Percentiles rank a stretch among this genome's conserved stretches.
phyloP scores from a whole-genome alignment of 495 filamentous ascomycete genomes.

The Aspergillus incahuasiensis region DNA sequence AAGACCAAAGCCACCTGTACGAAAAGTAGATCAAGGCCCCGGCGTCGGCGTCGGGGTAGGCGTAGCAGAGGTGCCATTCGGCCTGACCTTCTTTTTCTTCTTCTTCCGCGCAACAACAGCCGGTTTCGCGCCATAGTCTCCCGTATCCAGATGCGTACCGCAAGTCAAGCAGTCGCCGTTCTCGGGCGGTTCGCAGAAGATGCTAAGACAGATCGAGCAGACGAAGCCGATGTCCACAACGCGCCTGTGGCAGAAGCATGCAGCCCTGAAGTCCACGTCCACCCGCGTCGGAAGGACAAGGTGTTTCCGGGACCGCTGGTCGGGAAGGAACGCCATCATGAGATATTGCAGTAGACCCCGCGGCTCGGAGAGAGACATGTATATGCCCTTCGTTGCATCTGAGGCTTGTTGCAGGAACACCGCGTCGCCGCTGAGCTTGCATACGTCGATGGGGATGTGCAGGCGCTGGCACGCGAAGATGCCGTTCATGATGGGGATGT shows the following conservation, averaged over 20 bases:
- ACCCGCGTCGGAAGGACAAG: conserved; percentile 76
- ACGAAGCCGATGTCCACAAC: conserved; percentile 93
- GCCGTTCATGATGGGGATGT: conserved; percentile 96
- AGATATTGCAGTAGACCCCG: conserved; percentile 78
- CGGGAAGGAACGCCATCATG: conserved; percentile 90
- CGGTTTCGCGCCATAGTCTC: conserved; percentile 68
- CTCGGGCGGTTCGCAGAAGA: conserved; percentile 62
- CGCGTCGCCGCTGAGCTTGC: conserved; percentile 75
- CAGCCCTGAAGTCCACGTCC: conserved; percentile 90
- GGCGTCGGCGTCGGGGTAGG: conserved; percentile 43
- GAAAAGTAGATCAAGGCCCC: conserved; percentile 25
- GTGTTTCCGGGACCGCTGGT: conserved; percentile 59
- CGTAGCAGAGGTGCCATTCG: conserved; percentile 38
- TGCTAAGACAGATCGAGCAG: conserved; percentile 92
- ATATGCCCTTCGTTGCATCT: conserved; percentile 85
- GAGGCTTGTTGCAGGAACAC: conserved; percentile 95
- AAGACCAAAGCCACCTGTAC: neutral
- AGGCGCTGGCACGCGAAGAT: conserved; percentile 89
- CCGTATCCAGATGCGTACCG: conserved; percentile 72
- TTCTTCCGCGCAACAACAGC: conserved; percentile 67
- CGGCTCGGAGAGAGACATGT: conserved; percentile 65
- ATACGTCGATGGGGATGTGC: conserved; percentile 82
- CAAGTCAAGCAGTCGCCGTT: conserved; percentile 83
- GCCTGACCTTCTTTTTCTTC: conserved; percentile 61
- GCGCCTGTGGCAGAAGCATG: conserved; percentile 91